A percentile compares a stretch with the other conserved stretches of the same genome.
Conservation (phyloP, 768 basidiomycete genomes). For the Ephemerocybe angulata region DNA sequence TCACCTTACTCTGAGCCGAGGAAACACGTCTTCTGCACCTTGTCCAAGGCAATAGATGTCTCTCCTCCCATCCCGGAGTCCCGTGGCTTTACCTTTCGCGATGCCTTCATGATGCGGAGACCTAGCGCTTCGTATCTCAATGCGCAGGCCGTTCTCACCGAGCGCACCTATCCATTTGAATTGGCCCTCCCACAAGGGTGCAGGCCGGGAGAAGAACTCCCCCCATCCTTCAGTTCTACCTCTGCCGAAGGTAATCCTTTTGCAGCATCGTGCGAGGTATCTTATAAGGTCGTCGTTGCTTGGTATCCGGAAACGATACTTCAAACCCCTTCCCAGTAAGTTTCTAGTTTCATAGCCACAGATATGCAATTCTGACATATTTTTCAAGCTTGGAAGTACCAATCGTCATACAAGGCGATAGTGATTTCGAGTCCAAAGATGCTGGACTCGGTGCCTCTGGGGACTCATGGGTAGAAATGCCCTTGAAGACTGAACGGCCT, state of each 20-base stretch:
- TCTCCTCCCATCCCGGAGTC: conserved; percentile 25
- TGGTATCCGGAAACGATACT: conserved; percentile 53
- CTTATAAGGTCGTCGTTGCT: conserved; percentile 51
- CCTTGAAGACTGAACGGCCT: conserved; percentile 56
- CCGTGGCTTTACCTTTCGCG: conserved; percentile 38
- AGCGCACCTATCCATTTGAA: conserved; percentile 45
- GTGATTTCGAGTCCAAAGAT: conserved; percentile 57
- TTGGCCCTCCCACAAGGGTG: conserved; percentile 54
- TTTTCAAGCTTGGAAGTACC: conserved; percentile 58
- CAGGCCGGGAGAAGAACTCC: conserved; percentile 55
- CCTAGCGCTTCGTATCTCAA: conserved; percentile 43
- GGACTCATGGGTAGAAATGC: conserved; percentile 66
- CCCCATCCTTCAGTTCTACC: conserved; percentile 50
- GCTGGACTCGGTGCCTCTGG: conserved; percentile 34
- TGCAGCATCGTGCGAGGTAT: conserved; percentile 52
- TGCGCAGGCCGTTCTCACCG: conserved; percentile 28
- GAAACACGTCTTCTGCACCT: conserved; percentile 49
- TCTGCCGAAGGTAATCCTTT: conserved; percentile 23
- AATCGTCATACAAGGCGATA: conserved; percentile 55
- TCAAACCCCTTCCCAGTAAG: conserved; percentile 45
- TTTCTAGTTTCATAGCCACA: conserved; percentile 13
- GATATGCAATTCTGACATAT: conserved; percentile 10
- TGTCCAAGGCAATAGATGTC: conserved; percentile 42
- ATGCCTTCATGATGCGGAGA: conserved; percentile 41
- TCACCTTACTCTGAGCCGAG: conserved; percentile 17